Conservation (phyloP, 768 basidiomycete genomes). For the Lenzites betulinus region DNA sequence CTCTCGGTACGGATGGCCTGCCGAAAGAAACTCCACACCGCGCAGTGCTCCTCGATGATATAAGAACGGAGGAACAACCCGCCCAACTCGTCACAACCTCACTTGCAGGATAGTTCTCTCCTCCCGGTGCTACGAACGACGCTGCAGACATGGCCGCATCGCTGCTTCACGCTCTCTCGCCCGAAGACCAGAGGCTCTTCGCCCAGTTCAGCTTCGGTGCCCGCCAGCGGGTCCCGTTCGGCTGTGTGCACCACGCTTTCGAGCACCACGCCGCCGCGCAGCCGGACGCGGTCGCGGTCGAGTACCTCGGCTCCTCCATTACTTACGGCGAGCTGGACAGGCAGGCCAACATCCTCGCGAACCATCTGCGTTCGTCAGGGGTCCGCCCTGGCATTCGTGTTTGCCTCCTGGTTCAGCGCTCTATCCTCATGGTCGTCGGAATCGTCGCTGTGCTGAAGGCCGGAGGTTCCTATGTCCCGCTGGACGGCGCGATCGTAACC, state of each 20-base stretch:
- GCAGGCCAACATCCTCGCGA: conserved; percentile 49
- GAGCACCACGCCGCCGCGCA: conserved; percentile 43
- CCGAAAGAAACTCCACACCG: conserved; percentile 5
- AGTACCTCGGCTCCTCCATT: conserved; percentile 49
- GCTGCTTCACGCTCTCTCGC: conserved; percentile 34
- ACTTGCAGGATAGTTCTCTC: conserved; percentile 3
- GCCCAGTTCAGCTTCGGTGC: conserved; percentile 47
- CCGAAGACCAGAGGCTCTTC: conserved; percentile 47
- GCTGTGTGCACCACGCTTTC: conserved; percentile 59
- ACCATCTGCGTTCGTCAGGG: conserved; percentile 43
- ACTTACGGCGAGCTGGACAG: conserved; percentile 53
- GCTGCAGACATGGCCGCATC: conserved; percentile 19
- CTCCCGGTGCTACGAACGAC: conserved; percentile 5
- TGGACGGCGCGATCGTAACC: conserved; percentile 60
- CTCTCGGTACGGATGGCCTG: neutral
- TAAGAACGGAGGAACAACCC: neutral
- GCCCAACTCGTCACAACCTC: neutral
- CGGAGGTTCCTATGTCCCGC: conserved; percentile 59
- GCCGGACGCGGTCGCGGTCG: conserved; percentile 48
- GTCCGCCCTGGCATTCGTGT: conserved; percentile 52
- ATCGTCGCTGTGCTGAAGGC: conserved; percentile 59
- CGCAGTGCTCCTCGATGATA: conserved; percentile 7
- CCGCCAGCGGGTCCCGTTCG: conserved; percentile 41
- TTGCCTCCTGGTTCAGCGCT: conserved; percentile 56
- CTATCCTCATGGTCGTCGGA: conserved; percentile 52